Base-by-base conservation (phyloP, 768 basidiomycete species). In the Lepiota venenata region DNA sequence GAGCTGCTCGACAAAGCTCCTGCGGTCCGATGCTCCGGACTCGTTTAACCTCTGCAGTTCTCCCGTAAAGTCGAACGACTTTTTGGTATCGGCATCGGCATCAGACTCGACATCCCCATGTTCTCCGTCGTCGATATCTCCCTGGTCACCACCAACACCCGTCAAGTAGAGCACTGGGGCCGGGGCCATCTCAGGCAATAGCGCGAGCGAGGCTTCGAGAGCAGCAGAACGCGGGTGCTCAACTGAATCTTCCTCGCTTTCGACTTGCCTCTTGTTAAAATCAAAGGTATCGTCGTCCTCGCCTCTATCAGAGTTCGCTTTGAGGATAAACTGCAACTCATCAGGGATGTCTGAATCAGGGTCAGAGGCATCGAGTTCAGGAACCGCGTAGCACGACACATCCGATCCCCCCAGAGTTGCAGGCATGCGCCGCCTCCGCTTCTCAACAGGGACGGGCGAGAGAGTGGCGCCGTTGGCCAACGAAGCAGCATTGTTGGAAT, bases 61-160 rank as follows among this genome's bases (percentile, higher is more conserved):
- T 37, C 85, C 87, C 0, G 91, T 93, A 63, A 92, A 93, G 62
- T 93, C 90, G 56, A 92, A 93, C 1, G 84, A 87, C 61, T 80
- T 86, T 71, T 85, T 89, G 0, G 89, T 91, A 58, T 86, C 81
- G 50, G 84, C 83, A 12, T 81, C 83, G 0, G 75, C 75, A 11
- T 56, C 45, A 20, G 69, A 71, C 36, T 75, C 65, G 0, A 65
- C 72, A 12, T 55, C 53, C 9, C 15, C 46, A 18, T 36, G 45
- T 11, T 55, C 53, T 4, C 75, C 69, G 7, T 78, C 79, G 21
- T 80, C 77, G 42, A 78, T 50, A 16, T 60, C 63, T 16, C 47
- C 52, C 0, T 55, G 47, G 22, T 57, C 58, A 15, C 58, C 60
- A 20, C 58, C 58, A 2, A 58, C 65, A 12, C 64, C 60, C 2